Conservation (phyloP, 192 early-diverging fungal genomes). For the Oehlia diaphana region DNA sequence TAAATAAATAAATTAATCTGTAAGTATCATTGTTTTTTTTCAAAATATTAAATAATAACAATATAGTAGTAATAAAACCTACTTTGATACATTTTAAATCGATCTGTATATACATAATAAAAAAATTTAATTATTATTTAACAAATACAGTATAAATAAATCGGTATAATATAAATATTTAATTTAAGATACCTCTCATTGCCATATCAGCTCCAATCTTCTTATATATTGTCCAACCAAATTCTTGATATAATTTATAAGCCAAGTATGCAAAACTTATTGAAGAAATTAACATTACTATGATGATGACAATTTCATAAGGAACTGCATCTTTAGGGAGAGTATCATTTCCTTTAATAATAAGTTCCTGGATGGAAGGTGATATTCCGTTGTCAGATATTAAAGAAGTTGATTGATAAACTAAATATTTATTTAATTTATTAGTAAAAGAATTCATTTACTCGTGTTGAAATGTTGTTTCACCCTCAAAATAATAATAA, state of each 20-base stretch:
- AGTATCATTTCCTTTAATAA: neutral
- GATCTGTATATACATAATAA: slow-evolving; percentile 9
- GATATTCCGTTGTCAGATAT: too few relatives aligned
- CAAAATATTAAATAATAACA: slow-evolving; percentile 1
- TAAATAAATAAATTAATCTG: too few relatives aligned
- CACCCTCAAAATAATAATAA: too few relatives aligned
- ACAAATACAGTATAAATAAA: neutral
- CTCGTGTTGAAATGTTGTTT: too few relatives aligned
- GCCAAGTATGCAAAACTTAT: slow-evolving; percentile 51
- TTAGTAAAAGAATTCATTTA: neutral
- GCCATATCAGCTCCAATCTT: slow-evolving; percentile 79
- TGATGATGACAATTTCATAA: slow-evolving; percentile 56
- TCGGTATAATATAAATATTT: neutral
- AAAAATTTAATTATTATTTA: neutral
- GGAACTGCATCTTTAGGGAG: slow-evolving; percentile 31
- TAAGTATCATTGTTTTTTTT: neutral
- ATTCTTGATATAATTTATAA: slow-evolving; percentile 74
- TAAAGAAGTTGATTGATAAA: neutral
- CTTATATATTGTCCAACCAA: slow-evolving; percentile 83
- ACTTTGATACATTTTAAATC: slow-evolving; percentile 27
- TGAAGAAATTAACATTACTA: slow-evolving; percentile 53
- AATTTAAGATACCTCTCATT: slow-evolving; percentile 56
- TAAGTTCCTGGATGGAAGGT: slow-evolving; percentile 23
- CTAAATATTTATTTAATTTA: neutral
- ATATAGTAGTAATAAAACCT: neutral